Evolutionary conservation across 768 basidiomycete genomes (phyloP).

Genomic region (Lactifluus echinatus): DNA sequence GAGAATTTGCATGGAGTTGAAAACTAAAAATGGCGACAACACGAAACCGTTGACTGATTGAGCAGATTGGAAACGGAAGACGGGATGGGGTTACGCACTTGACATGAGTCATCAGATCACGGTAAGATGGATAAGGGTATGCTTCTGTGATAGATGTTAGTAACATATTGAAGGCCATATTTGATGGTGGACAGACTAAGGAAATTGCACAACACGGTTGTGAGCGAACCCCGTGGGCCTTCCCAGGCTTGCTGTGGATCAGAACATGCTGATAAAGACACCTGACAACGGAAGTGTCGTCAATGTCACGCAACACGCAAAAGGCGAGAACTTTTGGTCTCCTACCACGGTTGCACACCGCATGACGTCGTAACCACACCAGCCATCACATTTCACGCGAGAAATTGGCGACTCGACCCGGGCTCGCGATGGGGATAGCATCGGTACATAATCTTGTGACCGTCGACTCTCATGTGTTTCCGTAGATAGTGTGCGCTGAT

Average conservation of each 20-base stretch:
- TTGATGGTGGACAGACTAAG: constrained; percentile 1
- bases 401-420: constrained; percentile 16
- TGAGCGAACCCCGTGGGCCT: constrained; percentile 18
- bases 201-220: constrained; percentile 9
- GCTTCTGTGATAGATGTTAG: not conserved
- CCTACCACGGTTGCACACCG: constrained; percentile 4
- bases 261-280: constrained; percentile 21
- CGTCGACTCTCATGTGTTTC: not conserved
- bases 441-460: not conserved
- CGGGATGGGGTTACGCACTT: constrained; percentile 6
- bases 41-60: not conserved
- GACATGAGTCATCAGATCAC: constrained; percentile 4
- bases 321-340: not conserved
- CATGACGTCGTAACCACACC: constrained; percentile 1
- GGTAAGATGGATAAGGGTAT: constrained; percentile 2
- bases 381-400: constrained; percentile 18
- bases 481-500: not conserved
- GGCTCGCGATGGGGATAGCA: not conserved
- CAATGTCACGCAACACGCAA: not conserved
- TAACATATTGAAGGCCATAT: not conserved
- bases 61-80: not conserved
- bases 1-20: constrained; percentile 1
- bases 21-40: not conserved
- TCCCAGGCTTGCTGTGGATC: constrained; percentile 23
- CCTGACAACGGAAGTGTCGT: not conserved